Conservation (phyloP, 495 filamentous ascomycete species). For the Aspergillus funiculosus region DNA sequence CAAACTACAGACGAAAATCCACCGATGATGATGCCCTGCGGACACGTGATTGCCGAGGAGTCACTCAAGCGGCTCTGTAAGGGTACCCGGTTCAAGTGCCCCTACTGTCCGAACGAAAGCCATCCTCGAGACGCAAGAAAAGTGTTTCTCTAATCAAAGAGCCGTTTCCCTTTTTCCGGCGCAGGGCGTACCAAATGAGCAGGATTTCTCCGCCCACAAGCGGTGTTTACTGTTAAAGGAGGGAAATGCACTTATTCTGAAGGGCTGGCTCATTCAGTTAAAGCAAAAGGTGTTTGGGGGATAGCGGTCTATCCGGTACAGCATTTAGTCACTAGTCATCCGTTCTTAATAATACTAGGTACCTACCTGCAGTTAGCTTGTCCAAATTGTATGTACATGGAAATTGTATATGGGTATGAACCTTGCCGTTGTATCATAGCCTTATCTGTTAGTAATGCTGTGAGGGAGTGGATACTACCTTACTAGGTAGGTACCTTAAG, state of each 20-base stretch:
- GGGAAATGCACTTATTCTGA: neutral
- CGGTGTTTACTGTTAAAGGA: slow-evolving; percentile 4
- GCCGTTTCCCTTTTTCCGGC: neutral
- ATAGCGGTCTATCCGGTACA: too few species aligned
- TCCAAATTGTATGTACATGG: too few species aligned
- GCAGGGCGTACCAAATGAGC: neutral
- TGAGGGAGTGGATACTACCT: too few species aligned
- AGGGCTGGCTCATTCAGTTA: neutral
- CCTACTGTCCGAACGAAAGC: slow-evolving; percentile 89
- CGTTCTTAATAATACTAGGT: too few species aligned
- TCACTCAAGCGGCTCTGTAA: slow-evolving; percentile 71
- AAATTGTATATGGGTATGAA: too few species aligned
- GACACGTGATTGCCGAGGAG: slow-evolving; percentile 87
- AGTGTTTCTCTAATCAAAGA: slow-evolving; percentile 49
- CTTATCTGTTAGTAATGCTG: too few species aligned
- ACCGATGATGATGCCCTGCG: slow-evolving; percentile 96
- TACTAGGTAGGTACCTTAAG: too few species aligned
- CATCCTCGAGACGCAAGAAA: slow-evolving; percentile 66
- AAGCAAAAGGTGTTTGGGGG: slow-evolving; percentile 7
- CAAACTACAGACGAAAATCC: slow-evolving; percentile 91
- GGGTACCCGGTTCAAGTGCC: slow-evolving; percentile 81
- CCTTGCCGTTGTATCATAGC: too few species aligned
- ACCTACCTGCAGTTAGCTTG: too few species aligned
- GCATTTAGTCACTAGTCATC: too few species aligned
- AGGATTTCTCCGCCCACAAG: slow-evolving; percentile 10